phyloP scores from a whole-genome alignment of 164 flowering plant genomes.

The Akebia trifoliata region DNA sequence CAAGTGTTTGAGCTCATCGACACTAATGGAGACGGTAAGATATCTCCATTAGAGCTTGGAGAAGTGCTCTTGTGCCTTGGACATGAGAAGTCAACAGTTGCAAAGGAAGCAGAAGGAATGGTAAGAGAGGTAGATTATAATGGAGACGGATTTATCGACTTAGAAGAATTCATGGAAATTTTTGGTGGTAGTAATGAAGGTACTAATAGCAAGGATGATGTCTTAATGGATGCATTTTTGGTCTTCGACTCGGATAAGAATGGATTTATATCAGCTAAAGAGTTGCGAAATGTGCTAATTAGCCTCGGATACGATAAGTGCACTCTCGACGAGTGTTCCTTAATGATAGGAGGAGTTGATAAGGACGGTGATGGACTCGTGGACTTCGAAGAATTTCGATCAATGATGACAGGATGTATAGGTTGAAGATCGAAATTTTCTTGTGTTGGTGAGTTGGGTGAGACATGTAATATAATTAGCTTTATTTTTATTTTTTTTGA shows the following conservation, averaged over 20 bases:
- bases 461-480: no score
- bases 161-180: conserved; percentile 58
- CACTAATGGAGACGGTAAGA: conserved; percentile 61
- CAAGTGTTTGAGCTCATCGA: conserved; percentile 68
- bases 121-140: conserved; percentile 44
- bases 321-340: conserved; percentile 39
- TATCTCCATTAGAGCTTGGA: conserved; percentile 51
- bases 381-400: conserved; percentile 53
- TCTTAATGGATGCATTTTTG: conserved; percentile 49
- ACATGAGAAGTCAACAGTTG: conserved; percentile 33
- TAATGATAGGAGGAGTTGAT: conserved; percentile 65
- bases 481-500: no score
- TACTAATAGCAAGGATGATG: conserved; percentile 18
- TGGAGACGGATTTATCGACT: conserved; percentile 65
- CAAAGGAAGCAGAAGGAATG: conserved; percentile 49
- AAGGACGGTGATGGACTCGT: conserved; percentile 70
- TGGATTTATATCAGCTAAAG: conserved; percentile 57
- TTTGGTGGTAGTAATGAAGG: conserved; percentile 14
- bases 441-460: neutral
- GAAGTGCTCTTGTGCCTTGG: conserved; percentile 52
- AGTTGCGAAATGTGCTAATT: conserved; percentile 42
- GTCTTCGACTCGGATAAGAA: conserved; percentile 51
- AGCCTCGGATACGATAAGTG: conserved; percentile 43
- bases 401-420: conserved; percentile 41
- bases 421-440: conserved; percentile 2